A percentile compares a stretch with the other conserved stretches of the same genome.
phyloP scores from a whole-genome alignment of 352 stramenopile species.

The Pseudoperonospora humuli region DNA sequence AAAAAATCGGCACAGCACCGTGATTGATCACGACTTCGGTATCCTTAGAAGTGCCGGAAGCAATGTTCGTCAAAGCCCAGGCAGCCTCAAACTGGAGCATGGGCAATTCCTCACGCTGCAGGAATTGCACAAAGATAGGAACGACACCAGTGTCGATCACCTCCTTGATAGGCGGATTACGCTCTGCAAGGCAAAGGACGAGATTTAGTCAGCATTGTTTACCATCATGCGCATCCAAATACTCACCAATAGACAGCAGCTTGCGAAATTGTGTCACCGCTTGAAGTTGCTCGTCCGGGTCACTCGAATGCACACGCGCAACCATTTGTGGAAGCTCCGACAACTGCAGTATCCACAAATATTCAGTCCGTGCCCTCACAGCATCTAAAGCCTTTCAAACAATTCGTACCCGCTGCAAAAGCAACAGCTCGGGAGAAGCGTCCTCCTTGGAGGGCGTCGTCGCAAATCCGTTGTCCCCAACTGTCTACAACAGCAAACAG shows the following conservation, averaged over 20 bases:
- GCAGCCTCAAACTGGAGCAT: conserved; percentile 97
- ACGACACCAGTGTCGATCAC: conserved; percentile 98
- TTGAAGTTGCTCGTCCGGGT: conserved; percentile 90
- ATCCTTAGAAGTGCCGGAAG: conserved; percentile 95
- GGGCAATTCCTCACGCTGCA: conserved; percentile 92
- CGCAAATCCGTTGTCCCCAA: conserved; percentile 10
- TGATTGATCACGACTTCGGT: conserved; percentile 97
- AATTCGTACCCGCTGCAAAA: conserved; percentile 46
- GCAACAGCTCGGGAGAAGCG: conserved; percentile 36
- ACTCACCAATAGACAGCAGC: conserved; percentile 93
- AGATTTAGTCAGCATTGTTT: conserved; percentile 2
- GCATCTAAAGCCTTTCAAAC: no score
- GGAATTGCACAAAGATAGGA: conserved; percentile 96
- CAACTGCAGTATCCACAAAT: conserved; percentile 50
- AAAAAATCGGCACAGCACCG: conserved; percentile 97
- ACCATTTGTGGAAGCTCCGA: conserved; percentile 94
- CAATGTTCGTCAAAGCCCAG: conserved; percentile 99
- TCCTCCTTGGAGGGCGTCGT: conserved; percentile 25
- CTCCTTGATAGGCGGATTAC: conserved; percentile 98
- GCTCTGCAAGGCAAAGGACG: conserved; percentile 53
- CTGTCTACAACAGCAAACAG: conserved; percentile 15
- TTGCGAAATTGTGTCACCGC: conserved; percentile 98
- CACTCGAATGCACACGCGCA: conserved; percentile 86
- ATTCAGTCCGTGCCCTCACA: conserved; percentile 10
- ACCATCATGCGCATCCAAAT: background rate